Evolutionary conservation across 202 grass and related monocot genomes (phyloP).

Genomic region (Brachypodium distachyon): DNA sequence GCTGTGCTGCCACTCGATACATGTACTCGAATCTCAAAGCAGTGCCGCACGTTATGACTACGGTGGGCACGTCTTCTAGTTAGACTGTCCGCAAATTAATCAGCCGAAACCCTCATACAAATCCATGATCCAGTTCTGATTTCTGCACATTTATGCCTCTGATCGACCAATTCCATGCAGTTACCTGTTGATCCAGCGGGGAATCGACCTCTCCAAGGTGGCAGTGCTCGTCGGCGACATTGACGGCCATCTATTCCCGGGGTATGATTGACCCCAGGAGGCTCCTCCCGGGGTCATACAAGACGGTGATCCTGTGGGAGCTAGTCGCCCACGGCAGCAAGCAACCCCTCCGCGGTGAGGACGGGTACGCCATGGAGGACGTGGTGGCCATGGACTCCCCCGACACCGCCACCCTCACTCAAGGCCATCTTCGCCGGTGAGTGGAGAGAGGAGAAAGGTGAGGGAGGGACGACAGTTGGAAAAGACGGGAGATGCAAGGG

Average conservation of each 20-base stretch:
- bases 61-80: no score
- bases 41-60: no score
- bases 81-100: no score
- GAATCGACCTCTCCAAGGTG: constrained; percentile 61
- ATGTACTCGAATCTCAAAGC: no score
- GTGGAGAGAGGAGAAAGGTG: no score
- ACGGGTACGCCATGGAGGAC: constrained; percentile 50
- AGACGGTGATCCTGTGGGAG: constrained; percentile 50
- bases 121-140: no score
- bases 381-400: constrained; percentile 55
- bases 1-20: no score
- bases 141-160: not conserved
- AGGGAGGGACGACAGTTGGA: no score
- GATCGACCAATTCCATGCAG: constrained; percentile 19
- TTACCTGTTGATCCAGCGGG: constrained; percentile 80
- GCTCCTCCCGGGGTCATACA: constrained; percentile 70
- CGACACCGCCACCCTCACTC: constrained; percentile 34
- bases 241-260: no score
- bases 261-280: no score
- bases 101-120: not conserved
- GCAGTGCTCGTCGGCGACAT: constrained; percentile 71
- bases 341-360: constrained; percentile 51
- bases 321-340: constrained; percentile 50
- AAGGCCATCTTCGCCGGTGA: no score
- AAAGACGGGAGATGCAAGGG: no score